Base-by-base conservation (phyloP, 2,329 filamentous ascomycete species). In the Aureobasidium leucospermi region DNA sequence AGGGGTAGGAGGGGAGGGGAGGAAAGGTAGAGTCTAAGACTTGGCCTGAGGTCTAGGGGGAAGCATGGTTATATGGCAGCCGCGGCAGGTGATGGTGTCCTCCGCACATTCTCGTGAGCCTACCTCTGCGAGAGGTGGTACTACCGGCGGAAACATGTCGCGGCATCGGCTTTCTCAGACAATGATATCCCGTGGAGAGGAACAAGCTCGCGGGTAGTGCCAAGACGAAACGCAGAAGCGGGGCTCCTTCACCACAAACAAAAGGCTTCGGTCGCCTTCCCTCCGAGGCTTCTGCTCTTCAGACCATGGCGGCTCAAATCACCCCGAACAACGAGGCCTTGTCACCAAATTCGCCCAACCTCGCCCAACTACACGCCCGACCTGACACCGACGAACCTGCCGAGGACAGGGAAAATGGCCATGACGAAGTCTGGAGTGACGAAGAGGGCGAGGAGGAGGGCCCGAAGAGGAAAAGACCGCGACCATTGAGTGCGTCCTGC, bases 401-500 rank as follows among this genome's bases (percentile, higher is more conserved):
- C 59, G 67, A 67, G 43, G 64, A 65, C 32, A 59, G 63, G 19
- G 63, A 45, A 2, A 45, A 52, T 23, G 46, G 66, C 23, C 67
- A 69, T 31, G 68, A 69, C 16, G 68, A 69, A 36, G 70, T 66
- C 43, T 78, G 75, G 66, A 77, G 72, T 62, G 71, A 68, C 15
- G 73, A 68, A 16, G 70, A 68, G 8, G 70, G 71, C 67, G 70
- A 69, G n/a, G 64, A 66, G 52, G 70, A 71, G 60, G 67, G 65
- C 59, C 77, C 78, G 62, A 79, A 78, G 69, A 71, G 80, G 32
- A 68, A 67, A 51, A 65, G 66, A 63, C 64, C 66, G 52, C 55
- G 59, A 34, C 63, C 65, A 60, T 77, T 77, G 45, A 73, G 74
- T 53, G 80, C 82, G 42, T 80, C 76, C 67, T 82, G 88, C 38